Evolutionary conservation across 1,284 basidiomycete genomes (phyloP).

Genomic region (Inonotus obliquus): DNA sequence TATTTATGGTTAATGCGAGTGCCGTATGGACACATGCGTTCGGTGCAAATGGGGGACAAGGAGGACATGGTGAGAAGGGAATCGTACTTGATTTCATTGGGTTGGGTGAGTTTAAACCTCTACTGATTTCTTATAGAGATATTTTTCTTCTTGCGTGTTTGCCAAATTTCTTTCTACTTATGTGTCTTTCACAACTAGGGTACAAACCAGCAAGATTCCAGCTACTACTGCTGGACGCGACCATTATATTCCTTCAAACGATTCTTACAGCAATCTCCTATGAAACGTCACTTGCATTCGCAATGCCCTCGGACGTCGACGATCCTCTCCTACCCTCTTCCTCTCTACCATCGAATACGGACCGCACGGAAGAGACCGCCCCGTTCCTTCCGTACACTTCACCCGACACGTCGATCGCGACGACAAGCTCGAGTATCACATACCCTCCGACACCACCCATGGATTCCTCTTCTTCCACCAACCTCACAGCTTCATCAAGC

Average conservation of each 20-base stretch:
- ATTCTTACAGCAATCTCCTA: constrained; percentile 62
- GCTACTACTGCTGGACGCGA: constrained; percentile 57
- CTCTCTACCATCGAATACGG: not conserved
- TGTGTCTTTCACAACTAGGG: constrained; percentile 32
- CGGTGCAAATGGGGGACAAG: constrained; percentile 31
- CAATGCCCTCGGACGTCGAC: constrained; percentile 28
- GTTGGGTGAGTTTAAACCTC: constrained; percentile 52
- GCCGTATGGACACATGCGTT: constrained; percentile 57
- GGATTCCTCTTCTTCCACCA: constrained; percentile 22
- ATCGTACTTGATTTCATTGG: constrained; percentile 75
- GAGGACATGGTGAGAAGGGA: constrained; percentile 29
- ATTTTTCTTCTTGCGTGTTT: not conserved
- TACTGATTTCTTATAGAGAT: too few species aligned
- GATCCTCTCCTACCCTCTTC: constrained; percentile 26
- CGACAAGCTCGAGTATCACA: not conserved
- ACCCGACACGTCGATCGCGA: constrained; percentile 21
- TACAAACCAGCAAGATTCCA: constrained; percentile 56
- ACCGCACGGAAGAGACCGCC: not conserved
- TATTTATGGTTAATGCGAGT: constrained; percentile 52
- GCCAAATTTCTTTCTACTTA: not conserved
- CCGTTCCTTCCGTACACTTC: constrained; percentile 22
- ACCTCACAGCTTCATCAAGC: constrained; percentile 14
- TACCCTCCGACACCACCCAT: constrained; percentile 27
- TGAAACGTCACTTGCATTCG: constrained; percentile 43
- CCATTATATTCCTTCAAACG: constrained; percentile 60